Evolutionary conservation across 306 rosid species (phyloP).

Genomic region (Casuarina glauca): DNA sequence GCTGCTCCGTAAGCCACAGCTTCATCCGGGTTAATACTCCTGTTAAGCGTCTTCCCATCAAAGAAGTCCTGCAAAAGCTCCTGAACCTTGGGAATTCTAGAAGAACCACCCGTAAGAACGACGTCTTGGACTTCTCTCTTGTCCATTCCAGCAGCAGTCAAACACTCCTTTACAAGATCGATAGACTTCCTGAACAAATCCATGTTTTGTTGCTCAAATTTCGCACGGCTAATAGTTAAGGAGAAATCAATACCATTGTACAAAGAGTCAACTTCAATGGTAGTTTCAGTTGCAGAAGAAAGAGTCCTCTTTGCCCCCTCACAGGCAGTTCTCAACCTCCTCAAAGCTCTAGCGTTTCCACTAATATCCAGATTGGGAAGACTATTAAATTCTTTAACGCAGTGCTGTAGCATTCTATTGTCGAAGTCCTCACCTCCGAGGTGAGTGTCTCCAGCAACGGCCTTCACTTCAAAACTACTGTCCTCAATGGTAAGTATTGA

Average conservation of each 20-base stretch:
- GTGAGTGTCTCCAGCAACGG: conserved; percentile 37
- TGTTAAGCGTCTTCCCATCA: conserved; percentile 18
- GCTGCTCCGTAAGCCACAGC: conserved; percentile 24
- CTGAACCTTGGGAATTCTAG: conserved; percentile 29
- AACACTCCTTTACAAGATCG: conserved; percentile 23
- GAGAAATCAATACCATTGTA: conserved; percentile 21
- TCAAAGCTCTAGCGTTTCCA: conserved; percentile 5
- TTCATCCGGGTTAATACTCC: conserved; percentile 25
- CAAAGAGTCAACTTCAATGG: conserved; percentile 6
- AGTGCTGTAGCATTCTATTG: conserved; percentile 27
- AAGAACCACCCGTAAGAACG: conserved; percentile 29
- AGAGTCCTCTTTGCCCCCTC: conserved; percentile 22
- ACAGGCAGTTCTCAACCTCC: conserved; percentile 4
- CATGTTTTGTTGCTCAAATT: conserved; percentile 19
- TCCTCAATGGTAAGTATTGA: conserved; percentile 12
- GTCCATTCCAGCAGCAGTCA: conserved; percentile 24
- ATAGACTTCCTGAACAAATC: conserved; percentile 27
- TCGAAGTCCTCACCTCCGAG: conserved; percentile 38
- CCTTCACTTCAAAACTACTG: conserved; percentile 3
- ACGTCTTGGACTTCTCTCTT: conserved; percentile 22
- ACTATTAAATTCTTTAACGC: conserved; percentile 14
- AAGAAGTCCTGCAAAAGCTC: conserved; percentile 23
- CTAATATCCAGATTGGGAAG: conserved; percentile 19
- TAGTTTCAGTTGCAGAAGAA: neutral
- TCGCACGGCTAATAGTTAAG: conserved; percentile 21